These are phyloP conservation scores for Botrytis elliptica DNA, from an alignment of 2,329 filamentous ascomycete species.

Conservation along the genomic window DNA sequence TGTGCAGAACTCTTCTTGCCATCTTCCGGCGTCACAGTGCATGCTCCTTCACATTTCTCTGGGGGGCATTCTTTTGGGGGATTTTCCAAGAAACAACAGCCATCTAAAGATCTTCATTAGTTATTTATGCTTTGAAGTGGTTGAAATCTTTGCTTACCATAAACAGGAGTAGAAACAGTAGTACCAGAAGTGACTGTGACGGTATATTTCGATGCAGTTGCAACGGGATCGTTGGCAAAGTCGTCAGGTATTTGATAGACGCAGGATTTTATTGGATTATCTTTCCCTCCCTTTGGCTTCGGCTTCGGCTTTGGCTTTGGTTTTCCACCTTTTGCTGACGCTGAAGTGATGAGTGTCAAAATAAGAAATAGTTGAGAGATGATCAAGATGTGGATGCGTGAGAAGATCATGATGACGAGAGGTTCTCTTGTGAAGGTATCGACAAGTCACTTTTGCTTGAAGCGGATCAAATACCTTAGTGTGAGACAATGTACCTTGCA, in stretches of 20 bases:
- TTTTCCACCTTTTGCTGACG: neutral
- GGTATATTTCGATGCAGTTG: neutral
- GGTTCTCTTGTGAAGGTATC: too few species aligned
- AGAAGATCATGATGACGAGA: neutral
- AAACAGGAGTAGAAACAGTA: neutral
- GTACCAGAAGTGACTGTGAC: neutral
- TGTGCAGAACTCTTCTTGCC: neutral
- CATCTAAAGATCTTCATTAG: neutral
- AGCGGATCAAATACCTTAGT: neutral
- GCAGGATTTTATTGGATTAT: too few species aligned
- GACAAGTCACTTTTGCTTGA: neutral
- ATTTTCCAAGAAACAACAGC: neutral
- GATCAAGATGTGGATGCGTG: too few species aligned
- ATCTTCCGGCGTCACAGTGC: neutral
- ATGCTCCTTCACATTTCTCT: neutral
- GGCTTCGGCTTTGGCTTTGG: neutral
- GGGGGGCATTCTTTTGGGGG: neutral
- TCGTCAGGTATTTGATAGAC: neutral
- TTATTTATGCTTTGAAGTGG: too few species aligned
- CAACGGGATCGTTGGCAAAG: neutral
- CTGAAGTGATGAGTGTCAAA: neutral
- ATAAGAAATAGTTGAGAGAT: neutral
- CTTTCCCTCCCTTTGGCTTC: too few species aligned
- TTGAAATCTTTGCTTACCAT: neutral
- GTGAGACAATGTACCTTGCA: neutral